A percentile compares a stretch with the other conserved stretches of the same genome.
Conservation (phyloP, 371 early-diverging fungal species). For the Mucor irregularis region DNA sequence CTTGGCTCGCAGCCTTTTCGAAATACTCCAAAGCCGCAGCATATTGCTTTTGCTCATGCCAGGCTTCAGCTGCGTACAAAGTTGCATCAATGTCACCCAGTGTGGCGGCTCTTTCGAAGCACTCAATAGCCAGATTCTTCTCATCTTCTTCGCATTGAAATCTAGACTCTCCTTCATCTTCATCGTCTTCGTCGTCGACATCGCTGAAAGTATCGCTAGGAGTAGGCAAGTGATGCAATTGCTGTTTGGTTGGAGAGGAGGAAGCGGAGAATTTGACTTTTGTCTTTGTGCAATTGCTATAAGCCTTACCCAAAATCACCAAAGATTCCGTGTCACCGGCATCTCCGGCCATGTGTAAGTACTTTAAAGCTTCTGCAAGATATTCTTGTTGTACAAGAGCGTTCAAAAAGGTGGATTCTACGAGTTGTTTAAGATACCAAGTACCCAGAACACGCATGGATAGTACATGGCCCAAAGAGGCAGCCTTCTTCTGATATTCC, state of each 20-base stretch:
- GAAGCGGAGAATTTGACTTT: conserved; percentile 16
- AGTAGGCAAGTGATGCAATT: conserved; percentile 15
- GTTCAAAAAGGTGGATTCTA: conserved; percentile 7
- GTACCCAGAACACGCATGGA: conserved; percentile 19
- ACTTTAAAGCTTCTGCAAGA: conserved; percentile 28
- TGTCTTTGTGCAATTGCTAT: conserved; percentile 29
- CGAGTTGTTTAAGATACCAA: conserved; percentile 13
- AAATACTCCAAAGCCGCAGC: conserved; percentile 44
- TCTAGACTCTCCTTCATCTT: conserved; percentile 17
- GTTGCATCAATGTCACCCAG: conserved; percentile 43
- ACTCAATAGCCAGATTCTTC: conserved; percentile 31
- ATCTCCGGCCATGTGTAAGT: conserved; percentile 41
- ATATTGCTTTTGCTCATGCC: conserved; percentile 49
- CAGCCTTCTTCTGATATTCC: conserved; percentile 36
- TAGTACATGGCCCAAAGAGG: conserved; percentile 28
- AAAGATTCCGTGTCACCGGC: conserved; percentile 41
- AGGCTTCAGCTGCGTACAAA: conserved; percentile 43
- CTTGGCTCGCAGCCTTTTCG: conserved; percentile 41
- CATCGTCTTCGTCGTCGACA: conserved; percentile 9
- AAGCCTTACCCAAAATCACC: conserved; percentile 29
- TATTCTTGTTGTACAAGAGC: conserved; percentile 22
- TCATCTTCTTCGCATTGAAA: conserved; percentile 34
- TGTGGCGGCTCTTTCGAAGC: conserved; percentile 43
- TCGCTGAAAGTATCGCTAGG: conserved; percentile 7
- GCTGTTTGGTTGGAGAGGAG: neutral